Evolutionary conservation across 2,329 filamentous ascomycete genomes (phyloP), one percentile per base, ranked within the genome.

Genomic region (Cephalotrichum gorgonifer): DNA sequence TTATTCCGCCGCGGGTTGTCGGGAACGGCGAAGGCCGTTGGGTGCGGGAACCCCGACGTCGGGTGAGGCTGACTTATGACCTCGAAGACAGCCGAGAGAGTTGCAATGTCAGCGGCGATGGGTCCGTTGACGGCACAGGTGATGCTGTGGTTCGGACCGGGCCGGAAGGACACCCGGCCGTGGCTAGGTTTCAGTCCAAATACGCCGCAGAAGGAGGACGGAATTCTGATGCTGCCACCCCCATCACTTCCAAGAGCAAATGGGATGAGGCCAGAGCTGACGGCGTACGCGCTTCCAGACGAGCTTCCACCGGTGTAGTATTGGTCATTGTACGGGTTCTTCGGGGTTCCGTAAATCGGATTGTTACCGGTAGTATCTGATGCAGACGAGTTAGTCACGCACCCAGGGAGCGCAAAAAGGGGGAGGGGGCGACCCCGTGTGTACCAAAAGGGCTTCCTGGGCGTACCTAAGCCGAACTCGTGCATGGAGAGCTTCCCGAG

Each of bases 251-350:
- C 86, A 12, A 88, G 71, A 0, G 83, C 81, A 50, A 86, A 76
- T 1, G 86, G 86, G 1, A 88, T 72, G 2, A 90, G 71, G 0
- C 86, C 86, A 6, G 80, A 67, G 2, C 74, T 72, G n/a, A 88
- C 81, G 11, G 79, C 81, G 58, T 86, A 88, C 0, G 73, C 86
- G 5, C 80, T 80, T 2, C 86, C 86, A 2, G 85, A 85, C 0
- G 86, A 89, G 6, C 81, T 86, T 14, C 86, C 86, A 44, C 86
- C 86, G 3, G 81, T 80, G 63, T 93, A 93, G 67, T 88, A 91
- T 3, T 70, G 61, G 0, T 68, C 61, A 60, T 90, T 87, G 62
- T 86, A 81, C 0, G 87, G 87, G 57, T 93, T 93, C 14, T 73
- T 71, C 0, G 88, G 86, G 0, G 88, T 91, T 43, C 86, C 86